Evolutionary conservation across 768 basidiomycete species (phyloP), one percentile per base, ranked within the genome.

Genomic region (Phanerodontia chrysosporium): DNA sequence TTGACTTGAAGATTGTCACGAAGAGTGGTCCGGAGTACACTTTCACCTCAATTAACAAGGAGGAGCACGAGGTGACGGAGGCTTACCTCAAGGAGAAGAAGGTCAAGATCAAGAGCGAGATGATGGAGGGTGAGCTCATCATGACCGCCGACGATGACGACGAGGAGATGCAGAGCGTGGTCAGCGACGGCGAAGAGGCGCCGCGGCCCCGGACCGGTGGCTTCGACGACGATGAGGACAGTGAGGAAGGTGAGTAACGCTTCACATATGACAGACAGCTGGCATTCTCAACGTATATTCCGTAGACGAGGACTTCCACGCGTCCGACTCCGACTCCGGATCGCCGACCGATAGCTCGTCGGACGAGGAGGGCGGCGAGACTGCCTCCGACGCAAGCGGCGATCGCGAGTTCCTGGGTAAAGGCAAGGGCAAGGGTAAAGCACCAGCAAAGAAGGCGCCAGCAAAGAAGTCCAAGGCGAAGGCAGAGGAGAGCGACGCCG

Each of bases 21-120:
- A 92, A 92, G 74, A 81, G 78, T 39, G 92, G 90, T 0, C 83
- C 90, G 0, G 93, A 96, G 66, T 84, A 90, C 71, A 89, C 84
- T 21, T 99, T 99, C 74, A 90, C 90, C 1, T 90, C 92, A 2
- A 88, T 99, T 73, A 91, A 91, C 74, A 98, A 96, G 74, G 96
- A 98, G 69, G 97, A 99, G 68, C 89, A 94, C 64, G 90, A 90
- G 59, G 80, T 84, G 14, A 89, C 92, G 30, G 91, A 94, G 67
- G 78, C 83, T 22, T 98, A 92, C 72, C 74, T 99, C 65, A 85
- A 86, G 66, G 86, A 89, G 28, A 96, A 97, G 80, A 95, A 95
- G 73, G 83, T 98, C 64, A 84, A 86, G 66, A 83, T 96, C 63
- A 97, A 97, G 83, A 96, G 93, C 72, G 94, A 96, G 82, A 93